Evolutionary conservation across 768 basidiomycete genomes (phyloP).

Genomic region (Dentipellis sp.): DNA sequence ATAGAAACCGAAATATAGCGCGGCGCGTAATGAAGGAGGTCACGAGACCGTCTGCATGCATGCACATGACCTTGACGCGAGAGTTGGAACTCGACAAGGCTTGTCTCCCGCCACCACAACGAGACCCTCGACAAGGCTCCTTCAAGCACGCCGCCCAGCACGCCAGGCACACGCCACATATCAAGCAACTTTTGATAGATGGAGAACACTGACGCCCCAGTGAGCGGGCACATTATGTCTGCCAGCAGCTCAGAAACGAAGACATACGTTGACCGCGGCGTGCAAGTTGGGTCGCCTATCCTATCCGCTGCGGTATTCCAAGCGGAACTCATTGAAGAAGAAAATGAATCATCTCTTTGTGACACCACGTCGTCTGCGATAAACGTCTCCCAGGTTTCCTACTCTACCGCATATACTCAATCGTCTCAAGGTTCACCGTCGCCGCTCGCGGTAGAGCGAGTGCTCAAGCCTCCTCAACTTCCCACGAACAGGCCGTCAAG

Average conservation of each 20-base stretch:
- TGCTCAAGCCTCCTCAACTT: constrained; percentile 10
- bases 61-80: constrained; percentile 10
- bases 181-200: not conserved
- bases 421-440: not conserved
- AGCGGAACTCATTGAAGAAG: not conserved
- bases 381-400: not conserved
- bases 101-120: not conserved
- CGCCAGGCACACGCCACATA: not conserved
- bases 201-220: not conserved
- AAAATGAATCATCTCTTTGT: not conserved
- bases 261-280: constrained; percentile 12
- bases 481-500: constrained; percentile 8
- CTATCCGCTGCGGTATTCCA: not conserved
- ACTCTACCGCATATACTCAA: constrained; percentile 12
- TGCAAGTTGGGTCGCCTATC: constrained; percentile 10
- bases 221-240: not conserved
- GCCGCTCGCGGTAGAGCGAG: not conserved
- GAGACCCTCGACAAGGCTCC: not conserved
- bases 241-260: not conserved
- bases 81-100: constrained; percentile 2
- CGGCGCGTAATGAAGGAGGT: not conserved
- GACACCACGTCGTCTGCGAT: not conserved
- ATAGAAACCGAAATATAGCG: not conserved
- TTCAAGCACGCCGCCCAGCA: not conserved
- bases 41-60: not conserved